Base-by-base conservation (phyloP, 495 filamentous ascomycete species). In the Rhizodiscina lignyota region DNA sequence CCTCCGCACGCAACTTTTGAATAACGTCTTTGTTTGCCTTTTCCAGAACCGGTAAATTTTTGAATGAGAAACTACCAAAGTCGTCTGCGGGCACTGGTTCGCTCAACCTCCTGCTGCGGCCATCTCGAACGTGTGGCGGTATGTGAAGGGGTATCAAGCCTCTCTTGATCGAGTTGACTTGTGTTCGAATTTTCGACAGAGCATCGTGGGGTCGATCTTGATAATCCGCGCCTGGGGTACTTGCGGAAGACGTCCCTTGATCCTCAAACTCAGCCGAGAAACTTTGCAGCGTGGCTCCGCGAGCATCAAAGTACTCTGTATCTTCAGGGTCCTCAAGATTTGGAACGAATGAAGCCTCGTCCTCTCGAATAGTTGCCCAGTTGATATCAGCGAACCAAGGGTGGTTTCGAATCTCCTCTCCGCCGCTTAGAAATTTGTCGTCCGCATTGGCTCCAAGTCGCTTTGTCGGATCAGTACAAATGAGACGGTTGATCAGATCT, bases 1-100 rank as follows among this genome's bases (percentile, higher is more conserved):
- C 86, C 50, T 94, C 87, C 18, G 83, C 82, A 6, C 85, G 72
- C 38, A 97, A 66, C 48, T 94, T 93, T 48, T 96, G 85, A 24
- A 97, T 89, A 28, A 94, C 83, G 52, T 97, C 91, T 50, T 96
- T 96, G 52, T 97, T 97, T 24, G 91, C 89, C 52, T 93, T 96
- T 51, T 94, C 87, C 15, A 97, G 66, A 37, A 96, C 87, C 1
- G 89, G 83, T 21, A 97, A 64, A 47, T 97, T 97, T 60, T 94
- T 97, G 66, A 92, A 97, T 21, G 84, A 69, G 60, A 97, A 97
- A 40, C 71, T 82, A 22, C 89, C 89, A 62, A 97, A 97, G 53
- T 97, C 89, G 55, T 96, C 91, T 0, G 73, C 66, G 22, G 73
- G 64, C 15, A 85, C 73, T 2, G 89, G 89, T 56, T 97, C 89